These are phyloP conservation scores for Echinosphaeria canescens DNA, from an alignment of 2,329 filamentous ascomycete genomes.

Conservation along the genomic window DNA sequence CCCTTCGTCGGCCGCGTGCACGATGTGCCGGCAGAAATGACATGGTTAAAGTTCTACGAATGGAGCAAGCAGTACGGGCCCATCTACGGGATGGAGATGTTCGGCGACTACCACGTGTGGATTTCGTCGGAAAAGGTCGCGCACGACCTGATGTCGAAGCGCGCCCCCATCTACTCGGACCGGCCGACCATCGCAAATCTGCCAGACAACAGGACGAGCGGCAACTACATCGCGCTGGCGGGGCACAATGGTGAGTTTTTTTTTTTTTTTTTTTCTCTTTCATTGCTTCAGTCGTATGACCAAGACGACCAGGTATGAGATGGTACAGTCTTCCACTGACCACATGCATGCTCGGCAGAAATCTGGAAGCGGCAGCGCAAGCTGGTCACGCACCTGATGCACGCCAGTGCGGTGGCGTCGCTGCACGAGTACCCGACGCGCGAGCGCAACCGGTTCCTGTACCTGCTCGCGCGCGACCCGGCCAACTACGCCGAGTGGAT, in stretches of 20 bases:
- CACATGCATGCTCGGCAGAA: slow-evolving; percentile 9
- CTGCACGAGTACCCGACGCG: slow-evolving; percentile 18
- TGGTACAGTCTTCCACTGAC: not conserved
- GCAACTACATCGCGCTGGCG: slow-evolving; percentile 21
- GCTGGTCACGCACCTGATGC: slow-evolving; percentile 20
- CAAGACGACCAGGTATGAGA: not conserved
- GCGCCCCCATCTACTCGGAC: slow-evolving; percentile 21
- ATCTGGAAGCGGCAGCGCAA: slow-evolving; percentile 25
- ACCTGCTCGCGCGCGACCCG: slow-evolving; percentile 15
- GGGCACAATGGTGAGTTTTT: slow-evolving; percentile 17
- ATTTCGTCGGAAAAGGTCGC: slow-evolving; percentile 22
- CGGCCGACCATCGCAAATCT: slow-evolving; percentile 22
- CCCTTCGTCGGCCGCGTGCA: slow-evolving; percentile 21
- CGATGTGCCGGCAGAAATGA: slow-evolving; percentile 16
- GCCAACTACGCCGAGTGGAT: slow-evolving; percentile 20
- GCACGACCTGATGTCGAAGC: slow-evolving; percentile 18
- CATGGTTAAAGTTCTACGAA: slow-evolving; percentile 24
- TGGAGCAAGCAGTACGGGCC: slow-evolving; percentile 22
- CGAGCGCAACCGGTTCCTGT: slow-evolving; percentile 22
- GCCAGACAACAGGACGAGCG: slow-evolving; percentile 21
- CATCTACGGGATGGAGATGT: slow-evolving; percentile 22
- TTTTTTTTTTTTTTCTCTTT: no score
- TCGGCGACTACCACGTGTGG: slow-evolving; percentile 22
- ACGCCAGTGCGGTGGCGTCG: slow-evolving; percentile 11
- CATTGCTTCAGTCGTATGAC: no score